Evolutionary conservation across 495 filamentous ascomycete genomes (phyloP), one percentile per base, ranked within the genome.

Genomic region (Penicillium arizonense): DNA sequence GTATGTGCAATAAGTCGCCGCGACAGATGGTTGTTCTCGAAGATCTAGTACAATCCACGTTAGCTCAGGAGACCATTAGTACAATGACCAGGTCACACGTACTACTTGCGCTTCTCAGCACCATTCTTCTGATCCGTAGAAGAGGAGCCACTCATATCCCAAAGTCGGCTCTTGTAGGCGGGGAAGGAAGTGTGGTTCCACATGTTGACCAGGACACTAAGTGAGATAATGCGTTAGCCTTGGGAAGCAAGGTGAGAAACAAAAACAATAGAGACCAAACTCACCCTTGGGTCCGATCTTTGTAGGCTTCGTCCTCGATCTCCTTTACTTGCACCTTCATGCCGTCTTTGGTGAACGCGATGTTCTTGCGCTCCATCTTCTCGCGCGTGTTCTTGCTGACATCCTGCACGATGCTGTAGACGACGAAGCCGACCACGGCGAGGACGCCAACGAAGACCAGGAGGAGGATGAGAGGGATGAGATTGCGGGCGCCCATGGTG

Each of bases 301-400:
- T 82, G 71, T 95, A 92, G 20, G 81, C 80, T 80, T 96, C 92
- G 53, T 82, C 80, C 44, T 77, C 74, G 23, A 91, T 59, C 53
- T 93, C 81, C 75, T 87, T 88, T 42, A 96, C 84, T 16, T 84
- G 83, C 37, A 97, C 88, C 61, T 84, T 87, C 74, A 93, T 73
- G 12, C 92, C 92, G 54, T 95, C 90, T 68, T 87, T 91, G 28
- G 88, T 86, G 66, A 95, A 85, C 28, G 82, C 73, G 24, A 96
- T 77, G 63, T 96, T 84, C 74, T 88, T 88, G 68, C 84, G 81
- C 74, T 89, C 87, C 84, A 97, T 88, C 63, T 87, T 86, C 62
- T 84, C 74, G 34, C 74, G 79, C 24, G 89, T 87, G 48, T 82
- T 79, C 44, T 82, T 74, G 52, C 84, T 79, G 54, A 96, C 84